Conservation (phyloP, 352 stramenopile species). For the Globisporangium yorkense region DNA sequence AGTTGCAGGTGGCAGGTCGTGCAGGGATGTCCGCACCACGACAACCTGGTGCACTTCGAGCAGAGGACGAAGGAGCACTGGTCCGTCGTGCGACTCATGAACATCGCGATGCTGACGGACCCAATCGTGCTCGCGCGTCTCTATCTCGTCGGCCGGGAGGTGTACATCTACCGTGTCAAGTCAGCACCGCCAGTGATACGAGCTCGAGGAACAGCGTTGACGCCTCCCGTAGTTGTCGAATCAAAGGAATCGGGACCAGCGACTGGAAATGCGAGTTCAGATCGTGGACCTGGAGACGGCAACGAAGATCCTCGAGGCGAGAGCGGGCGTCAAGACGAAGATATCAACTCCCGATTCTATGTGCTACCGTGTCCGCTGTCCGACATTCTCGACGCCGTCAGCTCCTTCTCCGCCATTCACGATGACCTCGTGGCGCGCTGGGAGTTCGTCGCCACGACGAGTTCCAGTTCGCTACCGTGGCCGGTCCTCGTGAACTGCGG, state of each 20-base stretch:
- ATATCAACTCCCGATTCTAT: background rate
- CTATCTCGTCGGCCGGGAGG: slow-evolving; percentile 7
- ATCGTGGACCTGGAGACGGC: background rate
- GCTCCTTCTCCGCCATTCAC: background rate
- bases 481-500: slow-evolving; percentile 10
- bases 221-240: background rate
- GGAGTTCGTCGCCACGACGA: slow-evolving; percentile 7
- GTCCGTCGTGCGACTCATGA: slow-evolving; percentile 24
- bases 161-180: slow-evolving; percentile 22
- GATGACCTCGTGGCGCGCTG: slow-evolving; percentile 6
- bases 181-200: background rate
- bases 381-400: slow-evolving; percentile 4
- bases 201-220: background rate
- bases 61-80: slow-evolving; percentile 16
- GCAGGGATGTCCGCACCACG: slow-evolving; percentile 11
- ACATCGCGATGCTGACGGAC: slow-evolving; percentile 27
- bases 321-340: background rate
- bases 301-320: background rate
- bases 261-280: background rate
- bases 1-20: slow-evolving; percentile 2
- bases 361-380: slow-evolving; percentile 7
- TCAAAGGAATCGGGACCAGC: background rate
- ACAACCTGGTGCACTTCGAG: slow-evolving; percentile 15
- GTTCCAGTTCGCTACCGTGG: slow-evolving; percentile 10
- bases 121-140: slow-evolving; percentile 19